Base-by-base conservation (phyloP, 768 basidiomycete species). In the Peribolospora baueri region DNA sequence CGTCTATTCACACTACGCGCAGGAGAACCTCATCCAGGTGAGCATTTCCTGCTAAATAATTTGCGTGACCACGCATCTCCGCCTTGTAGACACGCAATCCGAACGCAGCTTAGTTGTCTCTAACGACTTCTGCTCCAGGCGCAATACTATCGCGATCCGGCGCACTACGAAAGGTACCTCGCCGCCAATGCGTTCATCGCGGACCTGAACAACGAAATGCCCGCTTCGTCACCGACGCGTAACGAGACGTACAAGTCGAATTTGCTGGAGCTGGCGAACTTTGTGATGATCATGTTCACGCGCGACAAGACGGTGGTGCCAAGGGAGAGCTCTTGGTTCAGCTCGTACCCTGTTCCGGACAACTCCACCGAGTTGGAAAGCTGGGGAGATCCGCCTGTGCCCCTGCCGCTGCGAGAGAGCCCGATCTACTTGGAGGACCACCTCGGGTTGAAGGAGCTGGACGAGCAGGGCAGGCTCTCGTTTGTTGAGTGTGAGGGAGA, bases 321-420 rank as follows among this genome's bases (percentile, higher is more conserved):
- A 0, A 84, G 83, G 66, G 84, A 86, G 67, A 82, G 76, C 61
- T 70, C 81, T 8, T 86, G 84, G 84, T 87, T 88, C 66, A 84
- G 82, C 5, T 79, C 81, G 3, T 80, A 3, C 41, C 25, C 25
- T 25, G 25, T 25, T 25, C 25, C 25, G 25, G 25, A 25, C 42
- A 51, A 45, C 43, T 9, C 51, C 50, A 55, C 49, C 43, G 53
- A 46, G 49, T 69, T 64, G 62, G 61, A 62, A 46, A 45, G 1
- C 72, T 82, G 48, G 25, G 25, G 25, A 25, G 25, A 25, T 25
- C 25, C 25, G 25, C 25, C 25, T 25, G 25, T 25, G 25, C 25
- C 25, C 25, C 68, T 86, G 39, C 78, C 82, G 2, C 81, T 88
- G 82, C 74, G 71, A 65, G 43, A 59, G 53, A 84, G 86, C 57